Percentiles rank a stretch among this genome's conserved stretches.
These are phyloP conservation scores for Xylaria sp. DNA, from an alignment of 2,329 filamentous ascomycete genomes.

Conservation along the genomic window DNA sequence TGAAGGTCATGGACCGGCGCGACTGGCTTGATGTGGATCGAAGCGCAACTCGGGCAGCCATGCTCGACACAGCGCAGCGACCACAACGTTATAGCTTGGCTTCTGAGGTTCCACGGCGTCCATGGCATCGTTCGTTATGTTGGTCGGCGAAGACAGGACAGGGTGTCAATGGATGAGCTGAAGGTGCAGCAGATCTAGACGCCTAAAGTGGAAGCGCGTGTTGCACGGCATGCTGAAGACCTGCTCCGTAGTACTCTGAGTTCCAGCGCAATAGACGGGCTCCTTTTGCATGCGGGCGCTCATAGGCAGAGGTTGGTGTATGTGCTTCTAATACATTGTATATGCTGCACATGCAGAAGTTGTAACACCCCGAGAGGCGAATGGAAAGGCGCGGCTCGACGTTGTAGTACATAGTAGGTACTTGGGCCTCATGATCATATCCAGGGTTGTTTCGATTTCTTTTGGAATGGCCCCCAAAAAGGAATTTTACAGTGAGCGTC, in stretches of 20 bases:
- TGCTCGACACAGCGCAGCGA: conserved; percentile 26
- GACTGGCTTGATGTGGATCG: conserved; percentile 6
- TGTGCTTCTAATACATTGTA: neutral
- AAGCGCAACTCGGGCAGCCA: conserved; percentile 28
- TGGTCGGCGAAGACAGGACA: conserved; percentile 19
- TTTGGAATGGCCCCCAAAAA: neutral
- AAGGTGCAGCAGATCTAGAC: conserved; percentile 13
- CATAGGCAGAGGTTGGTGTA: neutral
- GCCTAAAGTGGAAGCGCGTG: conserved; percentile 1
- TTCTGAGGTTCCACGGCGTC: conserved; percentile 22
- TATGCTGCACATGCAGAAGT: neutral
- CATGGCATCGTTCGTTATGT: conserved; percentile 15
- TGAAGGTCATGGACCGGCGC: neutral
- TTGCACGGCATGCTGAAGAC: conserved; percentile 2
- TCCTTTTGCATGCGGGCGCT: neutral
- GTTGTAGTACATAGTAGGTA: neutral
- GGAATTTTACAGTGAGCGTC: neutral
- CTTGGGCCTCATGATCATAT: neutral
- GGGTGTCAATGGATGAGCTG: neutral
- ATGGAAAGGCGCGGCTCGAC: neutral
- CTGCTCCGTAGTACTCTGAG: neutral
- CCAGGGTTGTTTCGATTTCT: neutral
- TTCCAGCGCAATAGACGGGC: conserved; percentile 12
- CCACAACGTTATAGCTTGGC: conserved; percentile 21
- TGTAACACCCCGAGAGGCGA: conserved; percentile 4